These are phyloP conservation scores for Fraxinus albicans DNA, from an alignment of 305 asterid genomes.

Conservation along the genomic window DNA sequence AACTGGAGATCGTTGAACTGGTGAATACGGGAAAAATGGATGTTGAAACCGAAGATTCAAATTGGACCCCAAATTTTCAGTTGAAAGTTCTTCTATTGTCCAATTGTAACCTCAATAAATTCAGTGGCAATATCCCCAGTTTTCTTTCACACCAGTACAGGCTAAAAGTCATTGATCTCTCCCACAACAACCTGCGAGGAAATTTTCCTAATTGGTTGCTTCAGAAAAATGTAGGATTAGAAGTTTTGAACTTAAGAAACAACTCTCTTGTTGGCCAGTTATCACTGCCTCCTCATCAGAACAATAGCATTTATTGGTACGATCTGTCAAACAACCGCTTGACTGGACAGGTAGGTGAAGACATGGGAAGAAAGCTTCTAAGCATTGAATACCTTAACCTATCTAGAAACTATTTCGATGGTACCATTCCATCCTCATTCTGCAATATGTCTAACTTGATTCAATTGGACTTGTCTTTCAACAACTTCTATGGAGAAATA, in stretches of 20 bases:
- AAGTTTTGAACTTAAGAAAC: background rate
- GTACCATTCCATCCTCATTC: background rate
- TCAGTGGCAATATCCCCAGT: background rate
- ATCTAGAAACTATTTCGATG: constrained; percentile 8
- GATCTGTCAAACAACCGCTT: background rate
- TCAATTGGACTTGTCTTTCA: constrained; percentile 11
- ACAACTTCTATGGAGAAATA: constrained; percentile 10
- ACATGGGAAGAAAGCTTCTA: background rate
- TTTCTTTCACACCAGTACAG: background rate
- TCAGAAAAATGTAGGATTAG: background rate
- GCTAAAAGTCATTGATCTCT: constrained; percentile 4
- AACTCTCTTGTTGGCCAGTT: constrained; percentile 2
- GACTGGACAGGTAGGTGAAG: background rate
- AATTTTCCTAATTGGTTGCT: constrained; percentile 1
- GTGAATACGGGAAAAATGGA: background rate
- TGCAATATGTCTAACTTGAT: background rate
- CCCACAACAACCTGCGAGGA: background rate
- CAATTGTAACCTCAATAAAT: background rate
- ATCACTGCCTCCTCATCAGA: background rate
- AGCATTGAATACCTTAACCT: background rate
- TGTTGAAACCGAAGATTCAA: background rate
- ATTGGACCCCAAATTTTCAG: constrained; percentile 4
- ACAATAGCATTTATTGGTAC: background rate
- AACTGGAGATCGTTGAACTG: background rate
- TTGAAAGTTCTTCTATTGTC: background rate